Percentiles rank a stretch among this genome's conserved stretches.
Conservation (phyloP, 768 basidiomycete genomes). For the Termitomyces sp. region DNA sequence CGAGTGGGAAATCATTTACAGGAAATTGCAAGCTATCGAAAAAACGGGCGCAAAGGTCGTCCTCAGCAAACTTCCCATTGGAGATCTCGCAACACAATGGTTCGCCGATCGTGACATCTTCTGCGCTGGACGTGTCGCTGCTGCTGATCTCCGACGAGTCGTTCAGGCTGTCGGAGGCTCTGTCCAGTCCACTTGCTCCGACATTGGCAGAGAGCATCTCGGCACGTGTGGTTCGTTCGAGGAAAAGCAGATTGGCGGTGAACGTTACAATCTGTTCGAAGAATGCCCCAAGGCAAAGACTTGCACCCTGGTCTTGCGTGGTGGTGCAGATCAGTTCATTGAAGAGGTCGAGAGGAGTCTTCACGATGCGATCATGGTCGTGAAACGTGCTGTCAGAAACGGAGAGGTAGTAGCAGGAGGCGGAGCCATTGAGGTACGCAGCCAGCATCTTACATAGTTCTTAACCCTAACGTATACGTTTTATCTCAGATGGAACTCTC, state of each 20-base stretch:
- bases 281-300: slow-evolving; percentile 93
- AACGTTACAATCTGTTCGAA: slow-evolving; percentile 94
- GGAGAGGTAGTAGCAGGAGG: slow-evolving; percentile 97
- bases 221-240: slow-evolving; percentile 93
- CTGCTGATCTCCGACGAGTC: slow-evolving; percentile 87
- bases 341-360: slow-evolving; percentile 97
- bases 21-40: slow-evolving; percentile 93
- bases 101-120: slow-evolving; percentile 99
- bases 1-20: slow-evolving; percentile 99
- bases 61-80: slow-evolving; percentile 96
- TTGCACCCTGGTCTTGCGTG: slow-evolving; percentile 90
- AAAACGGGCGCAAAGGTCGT: slow-evolving; percentile 97
- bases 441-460: not conserved
- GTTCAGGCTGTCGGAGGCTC: slow-evolving; percentile 95
- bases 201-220: slow-evolving; percentile 85
- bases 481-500: slow-evolving; percentile 90
- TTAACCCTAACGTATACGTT: not conserved
- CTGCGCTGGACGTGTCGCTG: slow-evolving; percentile 93
- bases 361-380: slow-evolving; percentile 99
- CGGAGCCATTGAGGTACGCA: slow-evolving; percentile 87
- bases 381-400: slow-evolving; percentile 93
- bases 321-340: slow-evolving; percentile 98
- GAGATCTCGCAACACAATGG: slow-evolving; percentile 98
- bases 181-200: slow-evolving; percentile 92
- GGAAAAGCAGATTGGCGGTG: slow-evolving; percentile 94